A percentile compares a stretch with the other conserved stretches of the same genome.
phyloP scores from a whole-genome alignment of 306 rosid species.

The Luffa aegyptiaca region DNA sequence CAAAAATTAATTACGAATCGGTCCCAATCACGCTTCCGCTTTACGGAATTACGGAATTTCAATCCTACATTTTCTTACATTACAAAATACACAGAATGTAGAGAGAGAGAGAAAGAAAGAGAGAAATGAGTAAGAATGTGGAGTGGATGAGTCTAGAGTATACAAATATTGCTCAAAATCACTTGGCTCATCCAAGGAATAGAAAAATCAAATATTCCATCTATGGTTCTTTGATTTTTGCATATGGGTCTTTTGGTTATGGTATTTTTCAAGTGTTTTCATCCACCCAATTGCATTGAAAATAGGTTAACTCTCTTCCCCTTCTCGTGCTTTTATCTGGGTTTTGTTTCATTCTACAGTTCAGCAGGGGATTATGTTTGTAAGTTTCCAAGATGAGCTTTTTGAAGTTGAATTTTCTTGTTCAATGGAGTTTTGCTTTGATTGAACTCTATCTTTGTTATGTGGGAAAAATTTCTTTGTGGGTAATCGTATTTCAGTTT shows the following conservation, averaged over 20 bases:
- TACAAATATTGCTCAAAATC: no score
- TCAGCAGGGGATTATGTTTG: no score
- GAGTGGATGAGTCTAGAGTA: no score
- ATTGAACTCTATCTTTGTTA: background rate
- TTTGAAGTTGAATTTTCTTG: background rate
- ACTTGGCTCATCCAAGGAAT: no score
- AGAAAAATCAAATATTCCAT: no score
- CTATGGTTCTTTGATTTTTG: background rate
- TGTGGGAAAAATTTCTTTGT: background rate
- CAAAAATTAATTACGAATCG: no score
- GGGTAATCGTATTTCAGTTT: background rate
- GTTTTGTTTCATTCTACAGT: background rate
- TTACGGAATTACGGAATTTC: no score
- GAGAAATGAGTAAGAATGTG: no score
- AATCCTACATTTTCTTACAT: no score
- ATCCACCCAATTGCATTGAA: background rate
- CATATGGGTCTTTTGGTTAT: background rate
- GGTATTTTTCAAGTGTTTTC: background rate
- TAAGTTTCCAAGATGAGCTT: background rate
- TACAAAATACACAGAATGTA: no score
- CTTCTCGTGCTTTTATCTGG: background rate
- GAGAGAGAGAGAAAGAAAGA: no score
- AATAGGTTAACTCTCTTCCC: background rate
- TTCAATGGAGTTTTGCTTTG: background rate
- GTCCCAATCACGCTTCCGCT: no score